Evolutionary conservation across 1,284 basidiomycete species (phyloP), one percentile per base, ranked within the genome.

Genomic region (Sanghuangporus sanghuang): DNA sequence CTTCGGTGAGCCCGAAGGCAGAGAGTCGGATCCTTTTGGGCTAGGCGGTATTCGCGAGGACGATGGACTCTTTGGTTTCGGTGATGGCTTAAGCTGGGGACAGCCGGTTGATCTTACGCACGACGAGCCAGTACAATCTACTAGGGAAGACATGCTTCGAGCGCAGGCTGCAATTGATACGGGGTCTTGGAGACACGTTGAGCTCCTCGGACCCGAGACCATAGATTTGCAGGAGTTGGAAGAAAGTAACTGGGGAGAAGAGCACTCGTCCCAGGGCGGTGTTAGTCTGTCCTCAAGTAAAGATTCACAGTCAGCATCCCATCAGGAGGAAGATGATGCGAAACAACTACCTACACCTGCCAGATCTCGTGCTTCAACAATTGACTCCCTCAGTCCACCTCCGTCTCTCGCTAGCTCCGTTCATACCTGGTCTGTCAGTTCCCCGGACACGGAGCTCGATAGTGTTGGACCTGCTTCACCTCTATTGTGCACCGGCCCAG

Each of bases 131-230:
- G 46, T 62, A 7, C 27, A 46, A 48, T 16, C 59, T 48, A 11
- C 36, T 57, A 35, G n/a, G 9, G 36, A 35, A 53, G 21, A 14
- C n/a, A 23, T 23, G 27, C 32, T 11, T 18, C 38, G 38, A 7
- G 23, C 27, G 14, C 27, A 44, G 38, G 38, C 46, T 40, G 14
- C 27, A 52, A 53, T 44, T 38, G 44, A 64, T n/a, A 44, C 46
- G 44, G 35, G 75, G 38, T 67, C 73, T 42, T 82, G 81, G 81
- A 73, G 78, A 53, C 78, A 83, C 59, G 80, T 76, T 4, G 81
- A 82, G 61, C 66, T 82, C 1, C 74, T 81, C 16, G 81, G 81
- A 18, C 80, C 81, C 2, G 81, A 82, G 64, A 80, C 73, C 65
- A 76, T 83, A 36, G 73, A 75, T 65, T 74, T 74, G 21, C 72